Conservation (phyloP, 768 basidiomycete genomes). For the Serendipita sp. region DNA sequence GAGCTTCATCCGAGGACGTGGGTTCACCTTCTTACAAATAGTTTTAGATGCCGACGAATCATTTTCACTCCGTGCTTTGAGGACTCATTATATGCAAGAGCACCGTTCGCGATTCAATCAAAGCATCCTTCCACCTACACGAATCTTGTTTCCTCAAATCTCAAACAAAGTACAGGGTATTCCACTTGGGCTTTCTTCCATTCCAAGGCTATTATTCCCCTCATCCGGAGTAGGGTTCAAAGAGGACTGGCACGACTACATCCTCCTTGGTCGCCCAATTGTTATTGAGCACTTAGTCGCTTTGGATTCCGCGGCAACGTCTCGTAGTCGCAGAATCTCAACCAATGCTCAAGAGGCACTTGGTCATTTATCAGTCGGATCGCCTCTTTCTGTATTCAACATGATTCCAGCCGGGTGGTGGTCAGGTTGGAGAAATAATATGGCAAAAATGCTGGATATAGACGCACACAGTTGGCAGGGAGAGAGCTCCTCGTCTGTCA, state of each 20-base stretch:
- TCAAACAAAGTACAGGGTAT: neutral
- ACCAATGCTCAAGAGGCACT: neutral
- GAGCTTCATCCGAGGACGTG: neutral
- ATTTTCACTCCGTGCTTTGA: neutral
- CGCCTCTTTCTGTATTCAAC: neutral
- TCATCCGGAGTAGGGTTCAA: neutral
- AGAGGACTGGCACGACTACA: constrained; percentile 2
- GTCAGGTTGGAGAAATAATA: neutral
- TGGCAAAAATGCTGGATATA: neutral
- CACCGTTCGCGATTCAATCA: neutral
- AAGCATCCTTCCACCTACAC: neutral
- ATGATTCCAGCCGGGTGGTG: neutral
- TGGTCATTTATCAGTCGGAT: neutral
- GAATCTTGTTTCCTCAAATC: neutral
- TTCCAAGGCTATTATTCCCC: neutral
- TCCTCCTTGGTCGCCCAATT: neutral
- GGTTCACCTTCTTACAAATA: neutral
- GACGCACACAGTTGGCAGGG: neutral
- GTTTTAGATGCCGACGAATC: constrained; percentile 3
- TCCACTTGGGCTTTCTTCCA: neutral
- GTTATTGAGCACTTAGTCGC: neutral
- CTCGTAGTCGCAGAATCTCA: neutral
- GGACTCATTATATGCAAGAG: constrained; percentile 5
- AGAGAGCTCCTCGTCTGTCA: neutral
- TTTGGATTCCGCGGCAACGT: neutral